These are phyloP conservation scores for Prunus padus DNA, from an alignment of 306 rosid genomes.

Conservation along the genomic window DNA sequence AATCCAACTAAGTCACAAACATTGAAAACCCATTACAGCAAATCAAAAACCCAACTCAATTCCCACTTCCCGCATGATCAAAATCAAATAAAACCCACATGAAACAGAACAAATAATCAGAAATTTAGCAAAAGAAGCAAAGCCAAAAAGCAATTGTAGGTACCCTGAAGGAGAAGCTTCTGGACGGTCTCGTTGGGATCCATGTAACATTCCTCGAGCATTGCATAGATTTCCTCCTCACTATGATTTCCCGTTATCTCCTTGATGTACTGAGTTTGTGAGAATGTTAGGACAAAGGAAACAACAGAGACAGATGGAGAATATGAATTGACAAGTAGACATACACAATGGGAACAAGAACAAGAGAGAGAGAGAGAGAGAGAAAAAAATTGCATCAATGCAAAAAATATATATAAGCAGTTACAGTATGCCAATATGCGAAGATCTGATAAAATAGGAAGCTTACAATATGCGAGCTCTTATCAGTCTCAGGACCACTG, in stretches of 20 bases:
- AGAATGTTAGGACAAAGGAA: neutral
- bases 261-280: slow-evolving; percentile 36
- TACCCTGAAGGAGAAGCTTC: slow-evolving; percentile 92
- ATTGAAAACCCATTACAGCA: slow-evolving; percentile 43
- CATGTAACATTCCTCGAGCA: slow-evolving; percentile 91
- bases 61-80: slow-evolving; percentile 9
- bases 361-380: no score
- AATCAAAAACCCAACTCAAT: slow-evolving; percentile 36
- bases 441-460: no score
- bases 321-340: slow-evolving; percentile 2
- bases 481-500: slow-evolving; percentile 57
- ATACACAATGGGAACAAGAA: no score
- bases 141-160: neutral
- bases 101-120: slow-evolving; percentile 16
- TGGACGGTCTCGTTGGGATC: slow-evolving; percentile 95
- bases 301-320: slow-evolving; percentile 14
- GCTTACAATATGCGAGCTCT: slow-evolving; percentile 36
- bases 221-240: slow-evolving; percentile 87
- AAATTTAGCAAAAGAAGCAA: neutral
- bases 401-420: no score
- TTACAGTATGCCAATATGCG: no score
- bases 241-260: slow-evolving; percentile 86
- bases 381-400: no score
- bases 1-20: slow-evolving; percentile 36
- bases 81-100: slow-evolving; percentile 29